Evolutionary conservation across 139 green algal species (phyloP).

Genomic region (Coccomyxa sp.): DNA sequence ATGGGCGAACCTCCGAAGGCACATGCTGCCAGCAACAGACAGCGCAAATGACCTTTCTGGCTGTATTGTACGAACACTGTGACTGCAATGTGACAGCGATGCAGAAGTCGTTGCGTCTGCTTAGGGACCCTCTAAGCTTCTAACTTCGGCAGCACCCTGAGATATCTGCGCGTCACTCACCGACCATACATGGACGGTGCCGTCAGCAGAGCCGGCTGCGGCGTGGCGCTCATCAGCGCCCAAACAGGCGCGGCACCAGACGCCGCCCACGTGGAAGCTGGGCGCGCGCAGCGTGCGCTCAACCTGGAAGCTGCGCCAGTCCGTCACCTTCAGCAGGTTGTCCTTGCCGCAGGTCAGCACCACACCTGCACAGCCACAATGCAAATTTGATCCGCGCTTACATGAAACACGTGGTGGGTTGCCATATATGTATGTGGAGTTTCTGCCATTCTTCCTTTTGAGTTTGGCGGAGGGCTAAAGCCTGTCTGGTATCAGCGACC

Average conservation of each 20-base stretch:
- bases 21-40: background rate
- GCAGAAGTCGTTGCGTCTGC: background rate
- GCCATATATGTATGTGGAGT: background rate
- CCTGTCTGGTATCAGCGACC: background rate
- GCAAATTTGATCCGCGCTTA: background rate
- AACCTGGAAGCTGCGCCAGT: constrained; percentile 29
- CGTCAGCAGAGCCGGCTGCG: constrained; percentile 33
- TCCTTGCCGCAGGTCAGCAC: constrained; percentile 46
- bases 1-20: background rate
- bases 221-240: constrained; percentile 32
- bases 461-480: background rate
- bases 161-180: constrained; percentile 3
- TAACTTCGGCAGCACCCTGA: background rate
- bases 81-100: background rate
- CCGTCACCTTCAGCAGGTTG: constrained; percentile 38
- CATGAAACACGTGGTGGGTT: background rate
- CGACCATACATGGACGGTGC: constrained; percentile 41
- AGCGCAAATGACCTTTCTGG: background rate
- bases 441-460: background rate
- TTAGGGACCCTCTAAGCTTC: too few species aligned
- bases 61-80: background rate
- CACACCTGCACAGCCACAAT: constrained; percentile 8
- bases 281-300: constrained; percentile 21
- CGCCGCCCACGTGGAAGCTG: constrained; percentile 26
- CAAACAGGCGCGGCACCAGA: constrained; percentile 26